phyloP scores from a whole-genome alignment of 164 flowering plant species.

The Piper longum region DNA sequence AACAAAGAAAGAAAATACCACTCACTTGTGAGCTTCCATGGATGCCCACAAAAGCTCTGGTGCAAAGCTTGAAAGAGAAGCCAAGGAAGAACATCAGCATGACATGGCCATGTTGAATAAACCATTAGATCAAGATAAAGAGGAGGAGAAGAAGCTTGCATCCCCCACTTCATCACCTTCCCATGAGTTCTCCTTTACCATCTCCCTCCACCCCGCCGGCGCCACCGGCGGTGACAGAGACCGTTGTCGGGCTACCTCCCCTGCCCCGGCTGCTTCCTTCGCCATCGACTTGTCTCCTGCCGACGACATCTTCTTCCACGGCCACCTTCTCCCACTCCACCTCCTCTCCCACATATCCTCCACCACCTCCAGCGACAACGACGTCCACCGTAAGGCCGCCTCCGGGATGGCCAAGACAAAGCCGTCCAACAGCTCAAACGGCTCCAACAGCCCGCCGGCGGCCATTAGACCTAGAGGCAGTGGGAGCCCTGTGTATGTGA shows the following conservation, averaged over 20 bases:
- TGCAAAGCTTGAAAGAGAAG: neutral
- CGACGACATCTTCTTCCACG: constrained; percentile 88
- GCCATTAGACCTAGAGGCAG: neutral
- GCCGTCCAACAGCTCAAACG: neutral
- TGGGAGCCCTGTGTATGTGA: constrained; percentile 1
- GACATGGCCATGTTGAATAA: neutral
- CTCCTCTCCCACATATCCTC: constrained; percentile 69
- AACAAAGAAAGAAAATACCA: too few relatives aligned
- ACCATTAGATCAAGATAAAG: neutral
- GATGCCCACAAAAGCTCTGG: constrained; percentile 1
- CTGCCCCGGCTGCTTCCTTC: constrained; percentile 9
- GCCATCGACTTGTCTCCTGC: constrained; percentile 77
- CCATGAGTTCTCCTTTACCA: constrained; percentile 25
- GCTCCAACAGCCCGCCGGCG: constrained; percentile 4
- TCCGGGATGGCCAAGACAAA: constrained; percentile 9
- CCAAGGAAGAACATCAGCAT: neutral
- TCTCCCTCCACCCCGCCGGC: constrained; percentile 39
- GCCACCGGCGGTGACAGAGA: too few relatives aligned
- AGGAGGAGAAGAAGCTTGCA: neutral
- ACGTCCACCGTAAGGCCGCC: constrained; percentile 37
- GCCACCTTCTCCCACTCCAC: constrained; percentile 85
- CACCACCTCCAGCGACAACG: constrained; percentile 48
- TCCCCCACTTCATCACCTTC: constrained; percentile 7
- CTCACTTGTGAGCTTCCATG: constrained; percentile 2
- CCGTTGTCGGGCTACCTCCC: neutral